Conservation (phyloP, 1,284 basidiomycete species). For the Tylopilus sp. region DNA sequence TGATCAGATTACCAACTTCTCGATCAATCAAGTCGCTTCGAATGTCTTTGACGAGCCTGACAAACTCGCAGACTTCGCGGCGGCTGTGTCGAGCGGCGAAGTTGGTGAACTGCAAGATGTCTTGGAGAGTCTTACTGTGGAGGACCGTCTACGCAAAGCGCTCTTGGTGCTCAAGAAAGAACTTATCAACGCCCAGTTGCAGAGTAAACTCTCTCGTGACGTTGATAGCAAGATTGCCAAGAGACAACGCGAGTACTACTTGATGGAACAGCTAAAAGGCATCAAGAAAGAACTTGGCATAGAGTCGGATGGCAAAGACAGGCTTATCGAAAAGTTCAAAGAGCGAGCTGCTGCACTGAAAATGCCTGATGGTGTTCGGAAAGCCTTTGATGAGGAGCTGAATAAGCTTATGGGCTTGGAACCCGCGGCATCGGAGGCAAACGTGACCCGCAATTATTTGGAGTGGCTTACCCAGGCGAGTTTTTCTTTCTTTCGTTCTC, state of each 20-base stretch:
- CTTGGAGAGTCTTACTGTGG: slow-evolving; percentile 81
- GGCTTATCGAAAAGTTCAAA: slow-evolving; percentile 94
- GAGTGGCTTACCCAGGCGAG: slow-evolving; percentile 91
- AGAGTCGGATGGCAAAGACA: slow-evolving; percentile 97
- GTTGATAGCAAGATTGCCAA: slow-evolving; percentile 98
- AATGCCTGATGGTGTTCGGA: slow-evolving; percentile 91
- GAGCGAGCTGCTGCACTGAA: slow-evolving; percentile 83
- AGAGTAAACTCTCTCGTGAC: slow-evolving; percentile 91
- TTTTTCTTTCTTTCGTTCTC: background rate
- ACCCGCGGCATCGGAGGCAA: slow-evolving; percentile 89
- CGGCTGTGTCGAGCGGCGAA: slow-evolving; percentile 91
- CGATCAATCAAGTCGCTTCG: slow-evolving; percentile 91
- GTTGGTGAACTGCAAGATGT: slow-evolving; percentile 92
- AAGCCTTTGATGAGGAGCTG: slow-evolving; percentile 97
- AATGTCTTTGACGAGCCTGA: slow-evolving; percentile 99
- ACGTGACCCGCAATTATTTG: slow-evolving; percentile 95
- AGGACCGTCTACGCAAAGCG: slow-evolving; percentile 89
- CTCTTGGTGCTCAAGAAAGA: slow-evolving; percentile 96
- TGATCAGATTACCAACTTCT: slow-evolving; percentile 97
- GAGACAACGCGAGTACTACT: slow-evolving; percentile 94
- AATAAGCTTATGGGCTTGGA: slow-evolving; percentile 91
- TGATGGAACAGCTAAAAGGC: slow-evolving; percentile 98
- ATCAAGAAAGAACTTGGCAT: slow-evolving; percentile 99
- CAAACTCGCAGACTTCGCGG: slow-evolving; percentile 97
- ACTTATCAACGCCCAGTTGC: slow-evolving; percentile 94